These are phyloP conservation scores for Bipolaris bicolor DNA, from an alignment of 2,329 filamentous ascomycete genomes.

Conservation along the genomic window DNA sequence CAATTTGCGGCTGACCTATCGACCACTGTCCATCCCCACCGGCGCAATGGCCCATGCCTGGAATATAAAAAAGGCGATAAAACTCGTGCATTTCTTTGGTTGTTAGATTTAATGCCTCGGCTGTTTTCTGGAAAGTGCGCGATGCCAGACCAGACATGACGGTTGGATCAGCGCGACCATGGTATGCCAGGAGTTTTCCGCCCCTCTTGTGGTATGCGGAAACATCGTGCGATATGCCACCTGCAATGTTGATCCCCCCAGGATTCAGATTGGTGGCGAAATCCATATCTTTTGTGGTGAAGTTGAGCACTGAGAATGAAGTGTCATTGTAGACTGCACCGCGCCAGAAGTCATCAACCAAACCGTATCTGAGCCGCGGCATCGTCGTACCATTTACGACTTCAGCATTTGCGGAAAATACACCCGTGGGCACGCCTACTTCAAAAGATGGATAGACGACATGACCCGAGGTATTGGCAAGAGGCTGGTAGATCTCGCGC, in stretches of 20 bases:
- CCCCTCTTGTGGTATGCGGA: slow-evolving; percentile 16
- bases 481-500: slow-evolving; percentile 49
- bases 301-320: slow-evolving; percentile 43
- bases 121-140: slow-evolving; percentile 57
- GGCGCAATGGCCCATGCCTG: slow-evolving; percentile 58
- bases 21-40: slow-evolving; percentile 52
- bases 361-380: slow-evolving; percentile 50
- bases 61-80: slow-evolving; percentile 58
- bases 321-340: slow-evolving; percentile 51
- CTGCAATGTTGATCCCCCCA: slow-evolving; percentile 41
- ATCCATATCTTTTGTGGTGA: slow-evolving; percentile 27
- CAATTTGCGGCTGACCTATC: slow-evolving; percentile 24
- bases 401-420: slow-evolving; percentile 30
- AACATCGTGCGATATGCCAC: slow-evolving; percentile 51
- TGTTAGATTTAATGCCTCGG: slow-evolving; percentile 19
- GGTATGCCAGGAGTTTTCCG: slow-evolving; percentile 26
- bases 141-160: slow-evolving; percentile 51
- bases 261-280: slow-evolving; percentile 41
- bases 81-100: slow-evolving; percentile 46
- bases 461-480: slow-evolving; percentile 49
- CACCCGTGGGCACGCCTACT: slow-evolving; percentile 53
- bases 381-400: slow-evolving; percentile 49
- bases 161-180: slow-evolving; percentile 31
- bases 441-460: slow-evolving; percentile 56
- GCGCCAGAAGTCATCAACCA: slow-evolving; percentile 34